Evolutionary conservation across 768 basidiomycete genomes (phyloP).

Genomic region (Panaeolus papilionaceus): DNA sequence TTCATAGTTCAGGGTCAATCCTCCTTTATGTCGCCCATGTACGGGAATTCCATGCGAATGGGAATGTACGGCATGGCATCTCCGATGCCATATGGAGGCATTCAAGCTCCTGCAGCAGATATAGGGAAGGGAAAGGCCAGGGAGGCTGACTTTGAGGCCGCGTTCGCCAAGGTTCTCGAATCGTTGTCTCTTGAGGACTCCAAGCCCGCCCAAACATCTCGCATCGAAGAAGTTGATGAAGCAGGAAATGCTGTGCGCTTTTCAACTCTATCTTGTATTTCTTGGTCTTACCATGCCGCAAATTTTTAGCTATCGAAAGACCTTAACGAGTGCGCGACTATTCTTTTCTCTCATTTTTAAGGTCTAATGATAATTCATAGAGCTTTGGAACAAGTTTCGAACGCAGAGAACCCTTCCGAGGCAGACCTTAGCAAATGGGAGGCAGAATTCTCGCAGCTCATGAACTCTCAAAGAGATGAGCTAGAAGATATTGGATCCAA

Average conservation of each 20-base stretch:
- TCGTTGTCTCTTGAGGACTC: constrained; percentile 45
- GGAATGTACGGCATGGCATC: constrained; percentile 42
- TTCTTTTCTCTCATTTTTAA: background rate
- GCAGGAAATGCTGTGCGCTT: background rate
- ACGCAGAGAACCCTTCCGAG: constrained; percentile 61
- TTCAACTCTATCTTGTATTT: background rate
- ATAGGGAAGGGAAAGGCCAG: constrained; percentile 83
- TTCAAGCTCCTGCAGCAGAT: constrained; percentile 30
- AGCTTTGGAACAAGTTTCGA: constrained; percentile 66
- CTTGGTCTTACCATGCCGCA: background rate
- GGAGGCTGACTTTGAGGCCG: constrained; percentile 86
- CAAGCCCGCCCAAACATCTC: constrained; percentile 40
- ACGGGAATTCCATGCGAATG: constrained; percentile 46
- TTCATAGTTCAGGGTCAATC: constrained; percentile 46
- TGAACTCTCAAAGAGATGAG: constrained; percentile 71
- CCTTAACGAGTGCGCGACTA: background rate
- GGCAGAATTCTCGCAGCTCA: constrained; percentile 80
- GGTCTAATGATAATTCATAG: constrained; percentile 38
- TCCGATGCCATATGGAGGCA: constrained; percentile 41
- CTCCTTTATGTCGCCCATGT: constrained; percentile 45
- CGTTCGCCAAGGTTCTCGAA: constrained; percentile 72
- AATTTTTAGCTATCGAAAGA: background rate
- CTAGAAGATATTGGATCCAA: constrained; percentile 64
- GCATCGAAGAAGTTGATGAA: constrained; percentile 62
- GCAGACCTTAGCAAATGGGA: constrained; percentile 85